A percentile compares a stretch with the other conserved stretches of the same genome.
Conservation (phyloP, 2,329 filamentous ascomycete species). For the Colletotrichum lentis region DNA sequence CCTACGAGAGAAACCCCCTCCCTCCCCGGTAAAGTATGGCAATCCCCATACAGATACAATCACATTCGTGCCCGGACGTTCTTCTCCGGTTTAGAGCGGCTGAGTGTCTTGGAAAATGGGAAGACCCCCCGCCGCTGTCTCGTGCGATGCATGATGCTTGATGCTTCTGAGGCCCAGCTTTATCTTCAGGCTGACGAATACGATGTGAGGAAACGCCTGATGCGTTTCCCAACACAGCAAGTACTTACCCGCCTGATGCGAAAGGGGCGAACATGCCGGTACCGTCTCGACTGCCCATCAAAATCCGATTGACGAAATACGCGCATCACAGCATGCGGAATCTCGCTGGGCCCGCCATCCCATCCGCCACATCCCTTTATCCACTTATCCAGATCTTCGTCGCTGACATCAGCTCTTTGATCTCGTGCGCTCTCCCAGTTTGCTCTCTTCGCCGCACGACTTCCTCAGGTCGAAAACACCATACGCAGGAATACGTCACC, state of each 20-base stretch:
- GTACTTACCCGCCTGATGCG: slow-evolving; percentile 12
- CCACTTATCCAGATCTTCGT: slow-evolving; percentile 16
- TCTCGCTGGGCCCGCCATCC: slow-evolving; percentile 1
- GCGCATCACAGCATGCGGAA: slow-evolving; percentile 34
- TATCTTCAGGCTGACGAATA: slow-evolving; percentile 23
- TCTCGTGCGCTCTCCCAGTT: slow-evolving; percentile 26
- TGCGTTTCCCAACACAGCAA: slow-evolving; percentile 30
- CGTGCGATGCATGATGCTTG: slow-evolving; percentile 7
- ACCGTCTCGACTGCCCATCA: slow-evolving; percentile 14
- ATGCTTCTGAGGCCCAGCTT: slow-evolving; percentile 11
- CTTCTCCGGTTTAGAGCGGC: slow-evolving; percentile 25
- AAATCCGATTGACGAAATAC: slow-evolving; percentile 16
- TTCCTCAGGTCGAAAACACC: slow-evolving; percentile 9
- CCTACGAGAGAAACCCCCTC: slow-evolving; percentile 15
- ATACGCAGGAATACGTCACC: slow-evolving; percentile 30
- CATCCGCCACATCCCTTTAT: neutral
- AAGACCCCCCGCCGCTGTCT: slow-evolving; percentile 16
- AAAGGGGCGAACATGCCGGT: neutral
- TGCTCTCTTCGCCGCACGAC: slow-evolving; percentile 7
- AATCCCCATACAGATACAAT: neutral
- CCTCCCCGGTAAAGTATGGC: neutral
- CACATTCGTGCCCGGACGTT: slow-evolving; percentile 26
- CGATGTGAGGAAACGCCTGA: slow-evolving; percentile 29
- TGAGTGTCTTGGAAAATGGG: slow-evolving; percentile 5
- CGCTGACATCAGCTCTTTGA: slow-evolving; percentile 1